phyloP scores from a whole-genome alignment of 352 stramenopile species.

The Pythium rishiriense region DNA sequence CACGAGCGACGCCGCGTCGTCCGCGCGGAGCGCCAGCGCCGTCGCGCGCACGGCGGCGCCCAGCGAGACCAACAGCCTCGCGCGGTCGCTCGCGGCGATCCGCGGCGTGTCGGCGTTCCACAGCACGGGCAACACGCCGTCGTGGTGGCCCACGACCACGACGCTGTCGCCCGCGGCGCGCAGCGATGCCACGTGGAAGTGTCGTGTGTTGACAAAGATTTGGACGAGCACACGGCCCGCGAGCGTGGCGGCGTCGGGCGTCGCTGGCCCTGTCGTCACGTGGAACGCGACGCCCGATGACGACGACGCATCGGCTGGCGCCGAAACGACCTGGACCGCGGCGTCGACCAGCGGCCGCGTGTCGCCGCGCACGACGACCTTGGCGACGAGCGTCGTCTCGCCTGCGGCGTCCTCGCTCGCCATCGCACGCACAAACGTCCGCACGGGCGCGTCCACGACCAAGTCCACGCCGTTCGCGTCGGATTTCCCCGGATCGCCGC shows the following conservation, averaged over 20 bases:
- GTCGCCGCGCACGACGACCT: constrained; percentile 19
- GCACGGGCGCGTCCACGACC: constrained; percentile 3
- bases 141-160: constrained; percentile 12
- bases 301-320: background rate
- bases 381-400: constrained; percentile 9
- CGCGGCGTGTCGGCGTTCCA: background rate
- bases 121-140: background rate
- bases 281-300: background rate
- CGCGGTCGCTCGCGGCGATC: background rate
- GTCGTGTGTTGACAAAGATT: constrained; percentile 12
- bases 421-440: constrained; percentile 20
- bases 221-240: constrained; percentile 16
- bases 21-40: background rate
- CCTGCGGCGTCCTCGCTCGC: background rate
- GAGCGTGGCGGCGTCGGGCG: background rate
- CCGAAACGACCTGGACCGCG: constrained; percentile 1
- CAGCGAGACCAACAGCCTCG: background rate
- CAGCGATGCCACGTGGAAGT: constrained; percentile 1
- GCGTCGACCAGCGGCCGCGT: constrained; percentile 12
- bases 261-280: background rate
- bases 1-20: constrained; percentile 9
- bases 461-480: background rate
- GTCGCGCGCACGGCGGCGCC: background rate
- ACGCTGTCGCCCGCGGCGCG: constrained; percentile 7
- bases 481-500: background rate